These are phyloP conservation scores for Catunica adiposa DNA, from an alignment of 2,329 filamentous ascomycete species.

Conservation along the genomic window DNA sequence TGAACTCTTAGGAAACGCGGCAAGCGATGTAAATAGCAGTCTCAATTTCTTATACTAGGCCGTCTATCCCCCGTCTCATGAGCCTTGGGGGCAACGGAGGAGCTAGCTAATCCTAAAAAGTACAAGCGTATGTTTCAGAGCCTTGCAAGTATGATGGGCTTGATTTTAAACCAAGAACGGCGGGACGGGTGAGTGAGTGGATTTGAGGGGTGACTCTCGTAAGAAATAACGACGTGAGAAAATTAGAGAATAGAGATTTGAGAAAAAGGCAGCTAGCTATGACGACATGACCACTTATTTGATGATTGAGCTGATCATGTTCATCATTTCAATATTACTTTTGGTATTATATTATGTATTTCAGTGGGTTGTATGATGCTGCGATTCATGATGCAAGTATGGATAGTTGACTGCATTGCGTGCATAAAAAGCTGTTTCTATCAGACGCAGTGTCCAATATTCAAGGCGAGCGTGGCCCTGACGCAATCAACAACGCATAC, in stretches of 20 bases:
- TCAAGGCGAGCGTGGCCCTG: too few relatives aligned
- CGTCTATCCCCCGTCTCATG: not conserved
- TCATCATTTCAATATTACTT: too few relatives aligned
- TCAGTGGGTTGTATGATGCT: too few relatives aligned
- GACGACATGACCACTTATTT: not conserved
- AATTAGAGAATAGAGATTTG: not conserved
- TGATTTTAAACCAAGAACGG: not conserved
- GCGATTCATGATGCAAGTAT: too few relatives aligned
- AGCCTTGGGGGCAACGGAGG: not conserved
- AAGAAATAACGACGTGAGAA: not conserved
- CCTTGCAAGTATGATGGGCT: not conserved
- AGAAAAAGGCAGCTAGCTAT: not conserved
- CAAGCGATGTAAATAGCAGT: not conserved
- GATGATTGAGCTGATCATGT: too few relatives aligned
- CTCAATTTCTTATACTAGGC: not conserved
- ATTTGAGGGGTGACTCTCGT: not conserved
- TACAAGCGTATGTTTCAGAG: not conserved
- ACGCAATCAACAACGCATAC: too few relatives aligned
- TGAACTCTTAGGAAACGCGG: not conserved
- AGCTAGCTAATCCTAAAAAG: not conserved
- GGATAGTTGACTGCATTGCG: too few relatives aligned
- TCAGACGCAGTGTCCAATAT: not conserved
- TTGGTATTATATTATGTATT: too few relatives aligned
- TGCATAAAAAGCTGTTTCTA: too few relatives aligned
- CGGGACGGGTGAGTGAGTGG: not conserved